Percentiles rank a stretch among this genome's conserved stretches.
These are phyloP conservation scores for Lineolata rhizophorae DNA, from an alignment of 495 filamentous ascomycete genomes.

Conservation along the genomic window DNA sequence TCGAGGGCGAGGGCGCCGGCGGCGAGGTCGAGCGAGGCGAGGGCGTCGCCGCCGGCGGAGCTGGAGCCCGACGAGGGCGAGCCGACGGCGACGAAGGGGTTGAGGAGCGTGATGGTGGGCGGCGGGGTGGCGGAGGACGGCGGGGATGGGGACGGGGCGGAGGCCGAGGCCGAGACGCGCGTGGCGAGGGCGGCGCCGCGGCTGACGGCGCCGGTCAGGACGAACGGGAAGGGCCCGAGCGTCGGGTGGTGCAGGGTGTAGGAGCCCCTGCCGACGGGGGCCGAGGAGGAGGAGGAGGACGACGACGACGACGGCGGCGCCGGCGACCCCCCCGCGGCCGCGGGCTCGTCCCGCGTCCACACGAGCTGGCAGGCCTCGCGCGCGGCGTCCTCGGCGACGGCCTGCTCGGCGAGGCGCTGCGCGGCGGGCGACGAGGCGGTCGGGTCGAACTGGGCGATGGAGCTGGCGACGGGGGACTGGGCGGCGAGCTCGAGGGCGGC, in stretches of 20 bases:
- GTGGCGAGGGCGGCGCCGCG: too few species aligned
- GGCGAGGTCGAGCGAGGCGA: constrained; percentile 27
- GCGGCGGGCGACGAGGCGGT: constrained; percentile 18
- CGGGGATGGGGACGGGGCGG: neutral
- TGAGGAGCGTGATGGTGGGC: constrained; percentile 9
- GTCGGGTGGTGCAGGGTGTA: constrained; percentile 58
- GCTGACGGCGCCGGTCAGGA: constrained; percentile 26
- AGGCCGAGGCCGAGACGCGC: constrained; percentile 18
- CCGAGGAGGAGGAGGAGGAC: constrained; percentile 22
- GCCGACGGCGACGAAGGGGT: constrained; percentile 2
- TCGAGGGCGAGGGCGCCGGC: constrained; percentile 25
- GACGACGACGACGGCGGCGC: too few species aligned
- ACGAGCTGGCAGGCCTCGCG: constrained; percentile 50
- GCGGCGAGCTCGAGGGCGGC: constrained; percentile 43
- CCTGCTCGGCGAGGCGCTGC: constrained; percentile 25
- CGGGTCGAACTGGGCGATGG: constrained; percentile 20
- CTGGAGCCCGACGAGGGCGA: neutral
- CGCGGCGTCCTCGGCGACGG: constrained; percentile 40
- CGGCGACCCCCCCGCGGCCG: too few species aligned
- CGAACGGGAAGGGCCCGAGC: constrained; percentile 18
- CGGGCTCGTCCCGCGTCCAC: constrained; percentile 23
- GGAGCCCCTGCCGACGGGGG: constrained; percentile 24
- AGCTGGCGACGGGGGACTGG: constrained; percentile 21
- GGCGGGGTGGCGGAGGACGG: neutral
- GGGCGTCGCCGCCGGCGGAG: constrained; percentile 19